A percentile compares a stretch with the other conserved stretches of the same genome.
Evolutionary conservation across 1,284 basidiomycete genomes (phyloP).

Genomic region (Paramarasmius palmivorus): DNA sequence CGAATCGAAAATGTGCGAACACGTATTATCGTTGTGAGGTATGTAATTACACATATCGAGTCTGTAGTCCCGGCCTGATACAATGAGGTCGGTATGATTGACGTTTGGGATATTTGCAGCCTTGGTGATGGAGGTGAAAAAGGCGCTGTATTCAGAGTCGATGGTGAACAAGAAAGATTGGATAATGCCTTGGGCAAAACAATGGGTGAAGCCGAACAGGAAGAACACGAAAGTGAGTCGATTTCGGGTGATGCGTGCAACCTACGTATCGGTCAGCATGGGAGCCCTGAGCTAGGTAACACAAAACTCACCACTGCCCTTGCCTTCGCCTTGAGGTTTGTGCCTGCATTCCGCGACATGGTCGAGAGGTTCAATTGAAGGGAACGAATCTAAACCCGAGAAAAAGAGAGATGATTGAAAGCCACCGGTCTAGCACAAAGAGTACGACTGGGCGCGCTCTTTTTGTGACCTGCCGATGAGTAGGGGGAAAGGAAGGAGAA

Average conservation of each 20-base stretch:
- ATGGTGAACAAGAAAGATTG: constrained; percentile 49
- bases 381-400: neutral
- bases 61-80: constrained; percentile 29
- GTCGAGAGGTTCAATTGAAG: neutral
- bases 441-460: neutral
- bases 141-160: constrained; percentile 40
- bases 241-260: constrained; percentile 17
- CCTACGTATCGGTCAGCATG: constrained; percentile 1
- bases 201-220: constrained; percentile 41
- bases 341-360: neutral
- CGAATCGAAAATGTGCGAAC: constrained; percentile 30
- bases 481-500: neutral
- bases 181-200: constrained; percentile 44
- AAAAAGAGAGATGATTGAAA: neutral
- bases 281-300: neutral
- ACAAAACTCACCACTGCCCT: neutral
- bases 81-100: constrained; percentile 42
- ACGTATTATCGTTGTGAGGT: constrained; percentile 28
- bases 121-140: constrained; percentile 39
- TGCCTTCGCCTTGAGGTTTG: neutral
- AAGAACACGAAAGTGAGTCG: constrained; percentile 49
- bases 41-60: constrained; percentile 49
- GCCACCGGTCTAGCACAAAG: neutral
- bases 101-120: constrained; percentile 36
- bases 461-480: constrained; percentile 1